A percentile compares a stretch with the other conserved stretches of the same genome.
These are phyloP conservation scores for Camellia lanceoleosa DNA, from an alignment of 148 eudicot genomes.

Conservation along the genomic window DNA sequence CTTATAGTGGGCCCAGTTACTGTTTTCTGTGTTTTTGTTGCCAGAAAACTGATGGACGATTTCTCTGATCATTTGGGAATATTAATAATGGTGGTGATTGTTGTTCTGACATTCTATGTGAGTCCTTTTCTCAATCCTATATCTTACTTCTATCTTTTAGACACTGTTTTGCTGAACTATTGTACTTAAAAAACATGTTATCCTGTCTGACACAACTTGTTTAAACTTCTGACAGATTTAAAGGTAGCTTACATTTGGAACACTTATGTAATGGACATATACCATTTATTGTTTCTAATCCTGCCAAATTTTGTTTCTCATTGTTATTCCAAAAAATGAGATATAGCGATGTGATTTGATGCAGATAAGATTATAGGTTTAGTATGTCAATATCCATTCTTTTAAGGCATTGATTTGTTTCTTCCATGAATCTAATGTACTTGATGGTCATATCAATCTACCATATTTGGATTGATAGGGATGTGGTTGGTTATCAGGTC, in stretches of 20 bases:
- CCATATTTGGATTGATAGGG: neutral
- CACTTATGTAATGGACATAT: neutral
- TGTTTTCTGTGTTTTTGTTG: constrained; percentile 51
- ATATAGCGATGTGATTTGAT: neutral
- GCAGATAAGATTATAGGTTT: neutral
- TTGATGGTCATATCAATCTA: neutral
- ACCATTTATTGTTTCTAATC: neutral
- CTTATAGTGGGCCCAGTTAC: constrained; percentile 47
- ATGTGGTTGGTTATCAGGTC: neutral
- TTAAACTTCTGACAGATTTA: neutral
- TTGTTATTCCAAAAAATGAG: neutral
- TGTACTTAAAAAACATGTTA: neutral
- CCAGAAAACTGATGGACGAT: constrained; percentile 35
- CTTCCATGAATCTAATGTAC: neutral
- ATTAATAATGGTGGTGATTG: constrained; percentile 27
- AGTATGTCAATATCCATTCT: neutral
- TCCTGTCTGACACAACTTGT: neutral
- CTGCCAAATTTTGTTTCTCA: neutral
- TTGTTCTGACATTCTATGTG: constrained; percentile 37
- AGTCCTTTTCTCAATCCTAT: constrained; percentile 22
- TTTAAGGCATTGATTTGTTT: neutral
- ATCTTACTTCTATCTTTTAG: neutral
- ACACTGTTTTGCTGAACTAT: neutral
- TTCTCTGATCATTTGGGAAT: constrained; percentile 36
- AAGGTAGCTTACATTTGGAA: neutral